Percentiles rank a stretch among this genome's conserved stretches.
phyloP scores from a whole-genome alignment of 2,329 filamentous ascomycete genomes.

The Claviceps cyperi region DNA sequence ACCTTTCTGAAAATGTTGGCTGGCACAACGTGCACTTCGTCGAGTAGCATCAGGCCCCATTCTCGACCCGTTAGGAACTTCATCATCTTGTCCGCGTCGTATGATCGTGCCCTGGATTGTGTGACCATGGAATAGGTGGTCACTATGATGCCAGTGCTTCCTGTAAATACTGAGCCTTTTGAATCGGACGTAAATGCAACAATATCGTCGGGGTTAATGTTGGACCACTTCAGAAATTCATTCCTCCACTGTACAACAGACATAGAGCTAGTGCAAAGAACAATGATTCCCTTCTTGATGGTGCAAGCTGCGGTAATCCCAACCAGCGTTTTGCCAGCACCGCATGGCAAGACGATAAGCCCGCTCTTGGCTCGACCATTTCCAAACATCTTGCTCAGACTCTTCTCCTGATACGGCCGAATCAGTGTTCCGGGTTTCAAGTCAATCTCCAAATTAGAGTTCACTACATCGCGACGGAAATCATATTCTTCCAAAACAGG shows the following conservation, averaged over 20 bases:
- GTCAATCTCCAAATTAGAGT: conserved; percentile 87
- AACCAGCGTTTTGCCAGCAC: conserved; percentile 91
- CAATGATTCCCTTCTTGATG: conserved; percentile 90
- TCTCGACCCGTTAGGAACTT: conserved; percentile 77
- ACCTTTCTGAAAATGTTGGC: conserved; percentile 94
- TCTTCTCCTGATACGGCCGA: conserved; percentile 91
- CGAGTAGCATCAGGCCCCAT: conserved; percentile 94
- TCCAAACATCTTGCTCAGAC: conserved; percentile 97
- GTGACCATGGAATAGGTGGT: conserved; percentile 99
- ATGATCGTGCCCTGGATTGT: conserved; percentile 69
- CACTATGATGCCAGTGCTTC: conserved; percentile 90
- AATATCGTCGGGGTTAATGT: conserved; percentile 82
- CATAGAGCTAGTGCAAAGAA: conserved; percentile 95
- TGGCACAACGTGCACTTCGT: conserved; percentile 96
- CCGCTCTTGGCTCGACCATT: conserved; percentile 95
- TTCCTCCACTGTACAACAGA: conserved; percentile 93
- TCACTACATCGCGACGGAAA: conserved; percentile 79
- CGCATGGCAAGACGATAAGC: conserved; percentile 92
- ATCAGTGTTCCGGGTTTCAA: conserved; percentile 81
- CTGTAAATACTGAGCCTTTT: conserved; percentile 63
- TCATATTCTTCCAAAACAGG: conserved; percentile 95
- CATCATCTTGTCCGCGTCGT: conserved; percentile 97
- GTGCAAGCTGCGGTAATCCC: conserved; percentile 98
- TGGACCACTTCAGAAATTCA: conserved; percentile 97
- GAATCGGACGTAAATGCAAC: conserved; percentile 90